Evolutionary conservation across 805 yeast genomes (phyloP).

Genomic region (Yarrowia sp.): DNA sequence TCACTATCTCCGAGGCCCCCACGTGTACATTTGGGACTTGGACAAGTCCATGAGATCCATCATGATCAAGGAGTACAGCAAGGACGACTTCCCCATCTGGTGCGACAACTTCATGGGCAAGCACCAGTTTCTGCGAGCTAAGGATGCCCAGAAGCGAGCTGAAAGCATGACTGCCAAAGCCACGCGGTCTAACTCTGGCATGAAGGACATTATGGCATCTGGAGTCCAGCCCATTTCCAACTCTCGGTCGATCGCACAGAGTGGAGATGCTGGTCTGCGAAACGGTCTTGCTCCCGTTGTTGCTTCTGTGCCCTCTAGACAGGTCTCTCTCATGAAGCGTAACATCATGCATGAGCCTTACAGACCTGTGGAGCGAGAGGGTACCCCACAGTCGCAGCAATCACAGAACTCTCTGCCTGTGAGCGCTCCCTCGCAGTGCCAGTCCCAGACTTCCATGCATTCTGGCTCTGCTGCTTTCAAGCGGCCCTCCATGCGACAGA

Average conservation of each 20-base stretch:
- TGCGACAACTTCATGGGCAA: conserved; percentile 29
- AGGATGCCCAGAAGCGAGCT: conserved; percentile 17
- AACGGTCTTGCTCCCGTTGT: conserved; percentile 37
- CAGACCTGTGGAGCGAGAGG: conserved; percentile 2
- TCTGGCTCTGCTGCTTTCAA: conserved; percentile 14
- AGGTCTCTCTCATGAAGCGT: conserved; percentile 9
- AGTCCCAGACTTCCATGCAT: not conserved
- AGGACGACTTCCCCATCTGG: conserved; percentile 38
- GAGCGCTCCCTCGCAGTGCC: not conserved
- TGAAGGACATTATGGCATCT: conserved; percentile 58
- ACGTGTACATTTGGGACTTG: conserved; percentile 76
- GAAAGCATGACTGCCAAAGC: conserved; percentile 21
- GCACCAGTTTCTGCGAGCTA: conserved; percentile 18
- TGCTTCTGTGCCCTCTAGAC: conserved; percentile 34
- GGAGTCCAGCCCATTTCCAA: conserved; percentile 47
- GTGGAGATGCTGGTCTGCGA: conserved; percentile 34
- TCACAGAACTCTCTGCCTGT: not conserved
- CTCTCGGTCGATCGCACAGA: conserved; percentile 37
- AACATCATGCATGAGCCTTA: conserved; percentile 16
- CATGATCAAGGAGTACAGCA: conserved; percentile 74
- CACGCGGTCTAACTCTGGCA: conserved; percentile 29
- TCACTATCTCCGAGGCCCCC: conserved; percentile 72
- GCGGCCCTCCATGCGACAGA: conserved; percentile 15
- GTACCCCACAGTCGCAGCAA: not conserved
- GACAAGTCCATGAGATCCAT: conserved; percentile 77